Evolutionary conservation across 768 basidiomycete species (phyloP), one percentile per base, ranked within the genome.

Genomic region (Russula compacta): DNA sequence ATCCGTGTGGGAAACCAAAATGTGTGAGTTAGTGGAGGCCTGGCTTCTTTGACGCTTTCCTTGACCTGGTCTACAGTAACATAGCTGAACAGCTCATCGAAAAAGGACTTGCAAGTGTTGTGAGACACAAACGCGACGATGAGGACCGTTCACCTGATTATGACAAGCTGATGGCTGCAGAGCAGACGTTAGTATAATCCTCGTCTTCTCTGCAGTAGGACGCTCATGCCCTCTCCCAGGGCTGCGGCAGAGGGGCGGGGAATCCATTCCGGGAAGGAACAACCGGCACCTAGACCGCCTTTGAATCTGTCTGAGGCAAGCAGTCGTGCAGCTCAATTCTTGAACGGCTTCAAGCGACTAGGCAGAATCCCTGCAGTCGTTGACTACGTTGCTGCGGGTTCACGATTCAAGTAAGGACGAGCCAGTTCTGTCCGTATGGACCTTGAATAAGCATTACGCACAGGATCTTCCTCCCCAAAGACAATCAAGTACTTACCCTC

Each of bases 71-170:
- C 43, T 32, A n/a, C 65, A 95, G 91, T 56, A 98, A 97, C 69
- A 77, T 98, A 53, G 89, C 95, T 0, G 94, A 95, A 69, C 89
- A 93, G 70, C 75, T 99, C 38, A 84, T 98, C 54, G 97, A 98
- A 70, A 93, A 92, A 69, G 95, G 97, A 50, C 75, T 95, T 35
- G 92, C 92, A 4, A 88, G 84, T 58, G 87, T 89, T 10, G 84
- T 98, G 32, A 85, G 95, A 49, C 95, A 99, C 74, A 89, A 86
- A 69, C 84, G 92, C 21, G 95, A 95, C 67, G 95, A 98, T 69
- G 95, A 98, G 72, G 90, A 95, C 67, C 83, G 95, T 50, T 95
- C 95, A n/a, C 81, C 87, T 6, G 95, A 98, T 70, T 92, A 93
- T 66, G 97, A 99, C 75, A 94, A 92, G 75, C 77, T 98, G 47